phyloP scores from a whole-genome alignment of 2,329 filamentous ascomycete genomes.

The Colletotrichum sp. region DNA sequence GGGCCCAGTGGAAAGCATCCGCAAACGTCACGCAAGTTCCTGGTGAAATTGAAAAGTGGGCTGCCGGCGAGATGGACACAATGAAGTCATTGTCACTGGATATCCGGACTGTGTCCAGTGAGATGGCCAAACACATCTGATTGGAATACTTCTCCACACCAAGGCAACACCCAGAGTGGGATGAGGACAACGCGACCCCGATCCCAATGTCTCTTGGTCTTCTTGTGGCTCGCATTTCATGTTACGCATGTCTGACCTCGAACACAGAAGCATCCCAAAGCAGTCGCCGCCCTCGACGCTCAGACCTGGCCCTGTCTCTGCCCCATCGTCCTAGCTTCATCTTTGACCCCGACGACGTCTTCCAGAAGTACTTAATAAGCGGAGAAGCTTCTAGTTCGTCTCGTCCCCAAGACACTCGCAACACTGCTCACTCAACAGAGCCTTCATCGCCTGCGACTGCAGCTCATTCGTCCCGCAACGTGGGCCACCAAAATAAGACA shows the following conservation, averaged over 20 bases:
- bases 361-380: conserved; percentile 5
- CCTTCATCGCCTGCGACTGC: background rate
- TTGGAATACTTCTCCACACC: conserved; percentile 4
- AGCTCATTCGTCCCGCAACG: background rate
- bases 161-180: background rate
- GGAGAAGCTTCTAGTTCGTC: conserved; percentile 11
- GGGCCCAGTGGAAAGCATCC: background rate
- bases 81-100: background rate
- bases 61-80: background rate
- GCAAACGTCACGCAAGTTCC: background rate
- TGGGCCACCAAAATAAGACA: background rate
- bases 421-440: background rate
- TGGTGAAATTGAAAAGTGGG: background rate
- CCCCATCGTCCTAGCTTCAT: background rate
- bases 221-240: background rate
- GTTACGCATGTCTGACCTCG: background rate
- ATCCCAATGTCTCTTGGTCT: background rate
- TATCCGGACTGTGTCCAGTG: background rate
- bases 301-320: background rate
- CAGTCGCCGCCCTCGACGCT: background rate
- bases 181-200: background rate
- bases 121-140: background rate
- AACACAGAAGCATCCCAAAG: background rate
- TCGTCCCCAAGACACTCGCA: background rate
- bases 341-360: background rate